phyloP scores from a whole-genome alignment of 2,329 filamentous ascomycete genomes.

The Hypoxylon rubiginosum region DNA sequence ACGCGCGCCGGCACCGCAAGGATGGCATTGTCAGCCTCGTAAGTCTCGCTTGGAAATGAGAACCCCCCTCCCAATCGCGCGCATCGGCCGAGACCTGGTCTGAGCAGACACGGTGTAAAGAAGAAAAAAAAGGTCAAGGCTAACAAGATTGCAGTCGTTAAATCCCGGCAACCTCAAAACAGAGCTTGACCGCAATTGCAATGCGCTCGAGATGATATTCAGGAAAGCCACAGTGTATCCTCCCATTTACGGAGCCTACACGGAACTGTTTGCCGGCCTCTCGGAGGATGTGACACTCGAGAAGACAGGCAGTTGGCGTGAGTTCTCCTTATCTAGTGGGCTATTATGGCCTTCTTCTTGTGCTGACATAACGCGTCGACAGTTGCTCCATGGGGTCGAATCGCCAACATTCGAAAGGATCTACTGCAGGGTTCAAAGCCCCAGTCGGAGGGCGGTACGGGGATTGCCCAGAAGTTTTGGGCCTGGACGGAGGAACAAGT shows the following conservation, averaged over 20 bases:
- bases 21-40: slow-evolving; percentile 49
- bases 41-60: slow-evolving; percentile 30
- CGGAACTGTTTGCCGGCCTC: slow-evolving; percentile 58
- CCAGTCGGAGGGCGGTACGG: slow-evolving; percentile 55
- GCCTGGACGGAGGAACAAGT: slow-evolving; percentile 60
- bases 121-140: slow-evolving; percentile 3
- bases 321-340: slow-evolving; percentile 22
- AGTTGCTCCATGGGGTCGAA: slow-evolving; percentile 64
- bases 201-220: slow-evolving; percentile 35
- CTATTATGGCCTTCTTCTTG: neutral
- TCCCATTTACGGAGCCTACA: slow-evolving; percentile 56
- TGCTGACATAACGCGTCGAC: slow-evolving; percentile 17
- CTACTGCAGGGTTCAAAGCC: slow-evolving; percentile 50
- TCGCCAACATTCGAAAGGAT: slow-evolving; percentile 52
- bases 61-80: slow-evolving; percentile 14
- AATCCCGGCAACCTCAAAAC: slow-evolving; percentile 50
- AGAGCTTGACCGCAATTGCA: slow-evolving; percentile 46
- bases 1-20: slow-evolving; percentile 43
- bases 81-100: slow-evolving; percentile 15
- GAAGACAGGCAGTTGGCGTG: slow-evolving; percentile 50
- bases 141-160: slow-evolving; percentile 41
- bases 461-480: slow-evolving; percentile 58
- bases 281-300: slow-evolving; percentile 53
- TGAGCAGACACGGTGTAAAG: slow-evolving; percentile 2
- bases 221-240: slow-evolving; percentile 42